A percentile compares a stretch with the other conserved stretches of the same genome.
Conservation (phyloP, 129 eudicot species). For the Chrysanthemum seticuspe region DNA sequence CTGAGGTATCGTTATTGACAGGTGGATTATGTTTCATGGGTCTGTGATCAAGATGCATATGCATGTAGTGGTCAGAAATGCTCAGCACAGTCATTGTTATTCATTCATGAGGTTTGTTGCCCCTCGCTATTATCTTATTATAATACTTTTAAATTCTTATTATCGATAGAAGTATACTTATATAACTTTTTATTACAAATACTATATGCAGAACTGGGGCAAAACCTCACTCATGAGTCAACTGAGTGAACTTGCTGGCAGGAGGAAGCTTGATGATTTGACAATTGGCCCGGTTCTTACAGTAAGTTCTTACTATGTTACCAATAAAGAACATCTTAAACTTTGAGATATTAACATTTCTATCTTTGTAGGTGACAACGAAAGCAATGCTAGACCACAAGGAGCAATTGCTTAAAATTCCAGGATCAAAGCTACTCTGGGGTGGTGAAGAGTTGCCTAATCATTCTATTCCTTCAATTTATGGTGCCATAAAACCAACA, state of each 20-base stretch:
- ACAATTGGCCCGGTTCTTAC: slow-evolving; percentile 93
- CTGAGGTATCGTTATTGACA: slow-evolving; percentile 25
- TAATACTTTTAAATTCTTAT: background rate
- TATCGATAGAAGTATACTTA: background rate
- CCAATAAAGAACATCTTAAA: background rate
- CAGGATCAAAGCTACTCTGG: slow-evolving; percentile 73
- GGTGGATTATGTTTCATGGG: slow-evolving; percentile 97
- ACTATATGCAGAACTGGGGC: slow-evolving; percentile 71
- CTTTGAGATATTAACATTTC: background rate
- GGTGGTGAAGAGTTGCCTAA: slow-evolving; percentile 81
- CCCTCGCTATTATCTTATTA: background rate
- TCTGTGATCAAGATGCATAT: slow-evolving; percentile 97
- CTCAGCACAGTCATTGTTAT: slow-evolving; percentile 84
- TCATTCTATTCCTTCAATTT: slow-evolving; percentile 72
- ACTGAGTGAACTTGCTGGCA: slow-evolving; percentile 62
- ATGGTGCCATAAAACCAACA: slow-evolving; percentile 89
- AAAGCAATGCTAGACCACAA: slow-evolving; percentile 76
- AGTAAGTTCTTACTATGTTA: slow-evolving; percentile 33
- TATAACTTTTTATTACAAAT: background rate
- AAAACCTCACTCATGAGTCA: slow-evolving; percentile 55
- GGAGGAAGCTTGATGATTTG: slow-evolving; percentile 77
- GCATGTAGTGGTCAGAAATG: slow-evolving; percentile 96
- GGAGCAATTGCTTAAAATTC: slow-evolving; percentile 65
- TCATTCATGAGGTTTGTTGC: slow-evolving; percentile 73
- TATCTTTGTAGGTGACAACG: slow-evolving; percentile 58